Conservation (phyloP, 441 rosid genomes). For the Aleurites moluccanus region DNA sequence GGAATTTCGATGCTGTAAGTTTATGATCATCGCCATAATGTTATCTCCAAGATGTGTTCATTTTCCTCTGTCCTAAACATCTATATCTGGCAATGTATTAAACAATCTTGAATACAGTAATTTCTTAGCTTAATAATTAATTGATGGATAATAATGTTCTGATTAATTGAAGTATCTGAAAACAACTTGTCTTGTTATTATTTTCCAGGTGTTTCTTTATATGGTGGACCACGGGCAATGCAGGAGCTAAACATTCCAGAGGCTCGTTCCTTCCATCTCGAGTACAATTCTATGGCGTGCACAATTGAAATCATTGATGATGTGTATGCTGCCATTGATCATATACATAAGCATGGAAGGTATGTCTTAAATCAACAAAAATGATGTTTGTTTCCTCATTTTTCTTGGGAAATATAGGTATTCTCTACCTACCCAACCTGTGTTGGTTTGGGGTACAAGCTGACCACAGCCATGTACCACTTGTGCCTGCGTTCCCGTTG, state of each 20-base stretch:
- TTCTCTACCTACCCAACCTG: no score
- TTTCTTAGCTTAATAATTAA: no score
- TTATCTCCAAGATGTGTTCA: not conserved
- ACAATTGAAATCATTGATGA: slow-evolving; percentile 92
- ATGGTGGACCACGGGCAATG: slow-evolving; percentile 84
- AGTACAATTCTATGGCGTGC: slow-evolving; percentile 84
- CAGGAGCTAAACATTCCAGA: slow-evolving; percentile 57
- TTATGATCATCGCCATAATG: not conserved
- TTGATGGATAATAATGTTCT: no score
- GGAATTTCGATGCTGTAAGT: not conserved
- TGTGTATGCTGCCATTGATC: slow-evolving; percentile 75
- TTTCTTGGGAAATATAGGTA: no score
- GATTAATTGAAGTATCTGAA: no score
- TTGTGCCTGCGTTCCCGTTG: no score
- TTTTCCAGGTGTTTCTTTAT: slow-evolving; percentile 70
- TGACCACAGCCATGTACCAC: no score
- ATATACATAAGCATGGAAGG: slow-evolving; percentile 96
- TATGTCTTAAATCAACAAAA: slow-evolving; percentile 17
- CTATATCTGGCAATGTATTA: no score
- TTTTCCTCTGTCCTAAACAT: not conserved
- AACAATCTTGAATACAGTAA: no score
- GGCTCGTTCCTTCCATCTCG: slow-evolving; percentile 71
- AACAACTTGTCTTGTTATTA: no score
- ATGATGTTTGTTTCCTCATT: slow-evolving; percentile 17
- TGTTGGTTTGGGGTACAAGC: no score